Conservation (phyloP, 768 basidiomycete genomes). For the Tulasnella sp. region DNA sequence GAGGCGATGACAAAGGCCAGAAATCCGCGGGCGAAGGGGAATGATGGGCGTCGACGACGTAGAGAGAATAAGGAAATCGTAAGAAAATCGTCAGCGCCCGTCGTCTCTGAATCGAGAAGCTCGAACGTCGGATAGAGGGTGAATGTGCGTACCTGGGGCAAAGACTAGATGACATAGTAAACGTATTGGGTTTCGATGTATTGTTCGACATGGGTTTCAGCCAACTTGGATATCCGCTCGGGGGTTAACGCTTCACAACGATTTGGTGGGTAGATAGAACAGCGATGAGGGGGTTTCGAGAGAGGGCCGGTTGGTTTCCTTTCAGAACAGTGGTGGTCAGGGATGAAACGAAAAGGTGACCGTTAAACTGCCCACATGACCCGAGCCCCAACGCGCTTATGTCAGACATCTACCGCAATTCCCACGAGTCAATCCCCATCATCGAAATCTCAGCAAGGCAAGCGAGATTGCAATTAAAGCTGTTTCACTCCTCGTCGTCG, state of each 20-base stretch:
- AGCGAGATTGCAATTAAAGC: neutral
- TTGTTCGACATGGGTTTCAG: constrained; percentile 61
- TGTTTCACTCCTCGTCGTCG: neutral
- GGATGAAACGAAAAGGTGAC: neutral
- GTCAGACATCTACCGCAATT: neutral
- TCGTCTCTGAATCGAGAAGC: neutral
- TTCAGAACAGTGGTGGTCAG: neutral
- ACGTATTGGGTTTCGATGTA: constrained; percentile 60
- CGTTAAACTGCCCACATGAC: neutral
- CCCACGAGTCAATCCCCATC: constrained; percentile 2
- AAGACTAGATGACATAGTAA: constrained; percentile 72
- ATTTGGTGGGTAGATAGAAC: neutral
- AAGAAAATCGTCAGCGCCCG: neutral
- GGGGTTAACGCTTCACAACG: neutral
- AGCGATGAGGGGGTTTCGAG: neutral
- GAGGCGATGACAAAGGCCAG: neutral
- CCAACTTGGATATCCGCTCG: constrained; percentile 60
- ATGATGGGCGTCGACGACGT: neutral
- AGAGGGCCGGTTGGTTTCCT: neutral
- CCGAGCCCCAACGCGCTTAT: neutral
- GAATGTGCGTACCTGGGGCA: constrained; percentile 72
- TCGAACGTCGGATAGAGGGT: neutral
- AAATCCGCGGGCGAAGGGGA: neutral
- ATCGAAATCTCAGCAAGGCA: neutral
- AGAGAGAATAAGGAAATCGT: neutral